phyloP scores from a whole-genome alignment of 768 basidiomycete species.

The Sutorius australiensis region DNA sequence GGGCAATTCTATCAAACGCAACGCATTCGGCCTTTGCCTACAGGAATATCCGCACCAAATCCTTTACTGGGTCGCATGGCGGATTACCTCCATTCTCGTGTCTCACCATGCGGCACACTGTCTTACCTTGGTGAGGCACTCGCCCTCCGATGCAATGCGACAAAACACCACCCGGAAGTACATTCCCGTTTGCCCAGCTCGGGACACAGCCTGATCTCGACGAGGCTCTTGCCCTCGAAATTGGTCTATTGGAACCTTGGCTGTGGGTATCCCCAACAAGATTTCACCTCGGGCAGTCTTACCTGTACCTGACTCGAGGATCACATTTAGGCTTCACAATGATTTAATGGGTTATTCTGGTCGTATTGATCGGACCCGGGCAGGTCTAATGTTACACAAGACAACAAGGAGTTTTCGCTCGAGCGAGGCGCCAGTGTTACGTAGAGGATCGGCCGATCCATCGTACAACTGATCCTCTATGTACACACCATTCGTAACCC shows the following conservation, averaged over 20 bases:
- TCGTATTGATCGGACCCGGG: not conserved
- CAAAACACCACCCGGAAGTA: not conserved
- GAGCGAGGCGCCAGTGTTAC: not conserved
- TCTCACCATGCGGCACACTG: not conserved
- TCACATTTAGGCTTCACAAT: conserved; percentile 1
- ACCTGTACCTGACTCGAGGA: not conserved
- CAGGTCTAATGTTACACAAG: not conserved
- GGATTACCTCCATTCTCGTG: not conserved
- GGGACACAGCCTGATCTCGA: not conserved
- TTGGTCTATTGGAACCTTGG: not conserved
- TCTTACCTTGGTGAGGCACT: not conserved
- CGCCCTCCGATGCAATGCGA: not conserved
- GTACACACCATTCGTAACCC: not conserved
- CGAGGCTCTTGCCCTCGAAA: not conserved
- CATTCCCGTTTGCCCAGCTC: not conserved
- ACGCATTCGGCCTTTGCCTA: not conserved
- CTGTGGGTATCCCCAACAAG: not conserved
- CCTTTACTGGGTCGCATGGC: not conserved
- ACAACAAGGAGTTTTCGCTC: not conserved
- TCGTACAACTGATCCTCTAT: conserved; percentile 2
- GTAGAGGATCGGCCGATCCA: too few species aligned
- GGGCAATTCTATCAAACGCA: not conserved
- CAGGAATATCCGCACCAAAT: not conserved
- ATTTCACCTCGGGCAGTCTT: not conserved
- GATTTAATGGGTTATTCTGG: not conserved